Evolutionary conservation across 2,329 filamentous ascomycete species (phyloP), one percentile per base, ranked within the genome.

Genomic region (Apiospora sp.): DNA sequence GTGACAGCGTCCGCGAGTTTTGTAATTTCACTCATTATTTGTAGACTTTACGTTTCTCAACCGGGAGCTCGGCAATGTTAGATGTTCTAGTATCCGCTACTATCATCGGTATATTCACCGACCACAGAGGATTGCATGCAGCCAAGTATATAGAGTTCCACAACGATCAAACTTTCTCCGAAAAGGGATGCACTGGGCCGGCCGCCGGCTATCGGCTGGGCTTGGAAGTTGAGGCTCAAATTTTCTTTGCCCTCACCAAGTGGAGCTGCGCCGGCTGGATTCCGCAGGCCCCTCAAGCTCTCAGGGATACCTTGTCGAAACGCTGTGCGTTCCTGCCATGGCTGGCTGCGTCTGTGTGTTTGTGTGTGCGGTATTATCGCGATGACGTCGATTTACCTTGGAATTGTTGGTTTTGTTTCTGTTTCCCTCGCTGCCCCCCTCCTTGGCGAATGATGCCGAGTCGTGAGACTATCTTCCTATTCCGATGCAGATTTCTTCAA

Each of bases 271-370:
- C 58, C 30, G 22, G 58, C 58, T 30, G 30, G 54, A 34, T 22
- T 27, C 49, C 58, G 4, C 8, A 37, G 51, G 58, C 34, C 58
- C 34, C 34, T 41, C 22, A 30, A 34, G 54, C 58, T 8, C 41
- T 64, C 58, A 64, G 58, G 58, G 58, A 41, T 64, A 64, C 58
- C 58, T 64, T 8, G 58, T 64, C 58, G 58, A 64, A 64, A 64
- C 58, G 58, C 58, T 64, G 7, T 41, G 34, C 58, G 58, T 64
- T 41, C 58, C 58, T 64, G 58, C 58, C 58, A 64, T 37, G 30
- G 30, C 58, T 41, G 58, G 22, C 30, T 30, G 54, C 34, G 58
- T 64, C 54, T 61, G 54, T 61, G 54, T 61, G 54, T 37, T 34
- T 22, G 30, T 22, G 54, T 34, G 19, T 10, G 54, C 30, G 58